A percentile compares a stretch with the other conserved stretches of the same genome.
Evolutionary conservation across 768 basidiomycete genomes (phyloP).

Genomic region (Boletus speciosus): DNA sequence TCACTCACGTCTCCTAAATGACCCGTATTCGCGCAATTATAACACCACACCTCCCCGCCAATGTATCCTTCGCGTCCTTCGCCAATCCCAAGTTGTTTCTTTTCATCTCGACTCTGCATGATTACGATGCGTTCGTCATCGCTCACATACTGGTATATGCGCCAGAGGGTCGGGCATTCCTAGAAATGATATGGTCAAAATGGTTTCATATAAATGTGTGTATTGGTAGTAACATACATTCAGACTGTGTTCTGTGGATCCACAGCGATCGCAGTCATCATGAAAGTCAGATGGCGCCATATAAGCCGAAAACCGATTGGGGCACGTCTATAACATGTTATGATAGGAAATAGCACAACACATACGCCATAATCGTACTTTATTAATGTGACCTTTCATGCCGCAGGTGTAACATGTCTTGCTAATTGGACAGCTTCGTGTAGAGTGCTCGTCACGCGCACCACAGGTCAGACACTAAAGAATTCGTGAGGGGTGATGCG

Average conservation of each 20-base stretch:
- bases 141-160: conserved; percentile 69
- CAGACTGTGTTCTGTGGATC: conserved; percentile 56
- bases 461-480: conserved; percentile 77
- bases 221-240: conserved; percentile 44
- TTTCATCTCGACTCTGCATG: conserved; percentile 46
- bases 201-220: not conserved
- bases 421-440: conserved; percentile 74
- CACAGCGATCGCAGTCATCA: conserved; percentile 67
- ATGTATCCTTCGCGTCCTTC: conserved; percentile 79
- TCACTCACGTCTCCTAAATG: conserved; percentile 77
- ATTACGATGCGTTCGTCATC: conserved; percentile 48
- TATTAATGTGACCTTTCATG: conserved; percentile 79
- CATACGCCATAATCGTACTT: conserved; percentile 33
- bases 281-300: conserved; percentile 23
- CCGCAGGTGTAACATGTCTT: conserved; percentile 79
- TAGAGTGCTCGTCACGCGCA: conserved; percentile 73
- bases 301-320: conserved; percentile 47
- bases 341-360: not conserved
- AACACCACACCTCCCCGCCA: conserved; percentile 73
- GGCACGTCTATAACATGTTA: conserved; percentile 52
- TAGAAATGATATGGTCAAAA: conserved; percentile 25
- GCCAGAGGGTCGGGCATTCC: conserved; percentile 85
- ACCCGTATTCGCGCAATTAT: conserved; percentile 69
- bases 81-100: conserved; percentile 50
- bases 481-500: conserved; percentile 1